These are phyloP conservation scores for Carallia brachiata DNA, from an alignment of 345 rosid genomes.

Conservation along the genomic window DNA sequence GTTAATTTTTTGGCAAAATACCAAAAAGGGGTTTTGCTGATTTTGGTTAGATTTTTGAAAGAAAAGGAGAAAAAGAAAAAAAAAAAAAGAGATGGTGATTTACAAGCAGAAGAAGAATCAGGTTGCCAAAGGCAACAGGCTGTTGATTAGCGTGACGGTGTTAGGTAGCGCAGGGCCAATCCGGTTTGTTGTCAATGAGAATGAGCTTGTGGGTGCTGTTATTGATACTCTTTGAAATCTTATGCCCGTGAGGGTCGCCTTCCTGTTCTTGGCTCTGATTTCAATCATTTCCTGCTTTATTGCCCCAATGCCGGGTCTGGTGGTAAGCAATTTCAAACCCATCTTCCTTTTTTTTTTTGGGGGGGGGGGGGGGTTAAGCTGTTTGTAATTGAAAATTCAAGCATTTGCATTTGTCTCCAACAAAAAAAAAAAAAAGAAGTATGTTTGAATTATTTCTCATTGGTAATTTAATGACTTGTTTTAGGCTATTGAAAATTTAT, in stretches of 20 bases:
- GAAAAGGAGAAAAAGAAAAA: background rate
- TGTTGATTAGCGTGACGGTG: constrained; percentile 77
- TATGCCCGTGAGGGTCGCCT: constrained; percentile 97
- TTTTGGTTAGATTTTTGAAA: constrained; percentile 3
- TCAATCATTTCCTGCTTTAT: constrained; percentile 74
- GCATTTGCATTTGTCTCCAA: too few relatives aligned
- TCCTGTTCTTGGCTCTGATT: constrained; percentile 81
- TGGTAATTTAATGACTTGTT: background rate
- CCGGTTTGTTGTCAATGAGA: constrained; percentile 81
- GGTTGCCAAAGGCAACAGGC: constrained; percentile 58
- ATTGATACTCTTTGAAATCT: constrained; percentile 77
- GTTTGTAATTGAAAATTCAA: too few relatives aligned
- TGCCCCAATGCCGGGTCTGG: constrained; percentile 54
- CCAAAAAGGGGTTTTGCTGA: background rate
- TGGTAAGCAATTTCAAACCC: constrained; percentile 33
- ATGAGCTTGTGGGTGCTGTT: constrained; percentile 69
- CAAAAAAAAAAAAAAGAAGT: too few relatives aligned
- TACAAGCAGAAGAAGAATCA: constrained; percentile 84
- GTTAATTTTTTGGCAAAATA: too few relatives aligned
- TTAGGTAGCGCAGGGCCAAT: constrained; percentile 96
- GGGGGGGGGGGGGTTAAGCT: too few relatives aligned
- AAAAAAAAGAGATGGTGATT: constrained; percentile 51
- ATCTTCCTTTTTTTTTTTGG: background rate
- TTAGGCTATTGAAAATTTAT: background rate
- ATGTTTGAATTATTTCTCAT: too few relatives aligned